Conservation (phyloP, 73 alveolate genomes). For the Paramecium sonneborni region DNA sequence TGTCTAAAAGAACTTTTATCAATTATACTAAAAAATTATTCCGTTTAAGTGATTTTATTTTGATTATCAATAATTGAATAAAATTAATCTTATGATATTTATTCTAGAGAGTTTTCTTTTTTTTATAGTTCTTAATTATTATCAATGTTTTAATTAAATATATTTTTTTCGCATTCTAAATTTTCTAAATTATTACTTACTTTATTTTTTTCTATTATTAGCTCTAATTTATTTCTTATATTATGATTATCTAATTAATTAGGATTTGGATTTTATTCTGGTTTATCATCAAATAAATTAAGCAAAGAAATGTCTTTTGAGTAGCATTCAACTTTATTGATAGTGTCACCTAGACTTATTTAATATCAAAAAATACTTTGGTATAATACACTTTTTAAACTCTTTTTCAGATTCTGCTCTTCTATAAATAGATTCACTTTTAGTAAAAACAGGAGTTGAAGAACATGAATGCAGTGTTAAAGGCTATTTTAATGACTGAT, state of each 20-base stretch:
- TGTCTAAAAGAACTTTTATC: background rate
- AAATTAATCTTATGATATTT: background rate
- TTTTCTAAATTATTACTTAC: background rate
- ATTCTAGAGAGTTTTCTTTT: background rate
- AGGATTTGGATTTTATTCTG: background rate
- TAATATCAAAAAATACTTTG: background rate
- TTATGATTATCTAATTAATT: background rate
- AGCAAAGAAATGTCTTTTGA: background rate
- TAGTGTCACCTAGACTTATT: conserved; percentile 9
- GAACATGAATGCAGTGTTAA: background rate
- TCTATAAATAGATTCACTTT: conserved; percentile 16
- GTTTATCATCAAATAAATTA: background rate
- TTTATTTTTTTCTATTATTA: background rate
- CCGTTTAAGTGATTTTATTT: background rate
- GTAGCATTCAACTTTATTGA: background rate
- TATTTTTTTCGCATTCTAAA: background rate
- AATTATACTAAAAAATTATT: background rate
- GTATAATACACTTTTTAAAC: background rate
- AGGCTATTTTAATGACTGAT: background rate
- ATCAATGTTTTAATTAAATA: background rate
- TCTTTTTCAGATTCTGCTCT: conserved; percentile 31
- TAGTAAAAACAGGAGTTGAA: conserved; percentile 11
- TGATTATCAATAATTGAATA: background rate
- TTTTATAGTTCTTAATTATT: background rate
- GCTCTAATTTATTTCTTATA: background rate